phyloP scores from a whole-genome alignment of 345 rosid genomes.

The Camelina hispida region DNA sequence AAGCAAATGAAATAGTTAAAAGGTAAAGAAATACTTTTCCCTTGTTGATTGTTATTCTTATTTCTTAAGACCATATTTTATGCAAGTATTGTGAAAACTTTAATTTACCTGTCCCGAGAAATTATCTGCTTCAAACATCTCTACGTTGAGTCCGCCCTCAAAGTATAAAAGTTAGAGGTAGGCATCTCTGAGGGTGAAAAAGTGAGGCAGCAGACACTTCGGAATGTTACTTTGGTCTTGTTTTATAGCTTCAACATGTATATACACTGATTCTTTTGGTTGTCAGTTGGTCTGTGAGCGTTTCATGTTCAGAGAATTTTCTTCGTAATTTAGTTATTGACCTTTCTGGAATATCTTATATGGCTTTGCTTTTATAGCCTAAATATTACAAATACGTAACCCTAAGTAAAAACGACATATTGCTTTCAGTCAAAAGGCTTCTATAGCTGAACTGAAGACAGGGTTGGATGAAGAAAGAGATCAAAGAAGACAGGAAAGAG shows the following conservation, averaged over 20 bases:
- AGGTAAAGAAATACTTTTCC: constrained; percentile 52
- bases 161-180: not conserved
- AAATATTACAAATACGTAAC: constrained; percentile 1
- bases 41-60: constrained; percentile 19
- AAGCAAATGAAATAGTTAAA: constrained; percentile 83
- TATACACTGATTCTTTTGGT: not conserved
- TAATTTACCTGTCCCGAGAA: constrained; percentile 13
- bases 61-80: constrained; percentile 9
- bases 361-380: constrained; percentile 10
- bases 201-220: not conserved
- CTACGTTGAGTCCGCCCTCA: not conserved
- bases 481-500: constrained; percentile 84
- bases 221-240: constrained; percentile 5
- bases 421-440: constrained; percentile 76
- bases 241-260: not conserved
- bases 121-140: not conserved
- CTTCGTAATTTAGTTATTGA: not conserved
- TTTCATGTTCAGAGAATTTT: constrained; percentile 10
- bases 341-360: constrained; percentile 16
- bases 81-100: constrained; percentile 17
- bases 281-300: constrained; percentile 1
- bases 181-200: not conserved
- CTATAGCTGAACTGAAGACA: constrained; percentile 73
- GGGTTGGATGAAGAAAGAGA: constrained; percentile 82
- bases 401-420: constrained; percentile 13